A percentile compares a stretch with the other conserved stretches of the same genome.
Evolutionary conservation across 805 yeast species (phyloP).

Genomic region (Alloascoidea africana): DNA sequence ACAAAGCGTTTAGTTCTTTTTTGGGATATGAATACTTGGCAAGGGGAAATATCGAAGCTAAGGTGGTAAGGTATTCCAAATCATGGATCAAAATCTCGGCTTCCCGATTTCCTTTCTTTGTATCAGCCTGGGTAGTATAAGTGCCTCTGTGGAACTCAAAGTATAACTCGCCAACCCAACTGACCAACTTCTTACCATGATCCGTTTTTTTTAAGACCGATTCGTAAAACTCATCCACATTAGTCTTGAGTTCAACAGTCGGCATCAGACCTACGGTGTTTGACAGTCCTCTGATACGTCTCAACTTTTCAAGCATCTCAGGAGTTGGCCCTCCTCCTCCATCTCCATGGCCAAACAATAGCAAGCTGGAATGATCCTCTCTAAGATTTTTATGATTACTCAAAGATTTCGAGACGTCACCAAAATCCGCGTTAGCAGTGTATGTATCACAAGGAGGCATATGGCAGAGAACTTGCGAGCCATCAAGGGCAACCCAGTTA

Average conservation of each 20-base stretch:
- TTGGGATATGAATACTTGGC: constrained; percentile 43
- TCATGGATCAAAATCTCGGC: constrained; percentile 55
- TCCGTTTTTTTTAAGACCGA: constrained; percentile 38
- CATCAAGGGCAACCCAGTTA: constrained; percentile 76
- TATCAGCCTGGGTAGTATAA: constrained; percentile 65
- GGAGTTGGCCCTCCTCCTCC: constrained; percentile 86
- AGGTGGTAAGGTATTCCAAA: constrained; percentile 54
- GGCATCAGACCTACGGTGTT: constrained; percentile 61
- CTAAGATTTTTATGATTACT: constrained; percentile 55
- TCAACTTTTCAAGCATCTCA: constrained; percentile 64
- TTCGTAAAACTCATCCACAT: constrained; percentile 52
- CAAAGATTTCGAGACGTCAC: constrained; percentile 61
- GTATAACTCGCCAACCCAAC: constrained; percentile 71
- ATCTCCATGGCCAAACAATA: constrained; percentile 71
- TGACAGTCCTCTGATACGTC: constrained; percentile 63
- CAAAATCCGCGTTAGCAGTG: constrained; percentile 72
- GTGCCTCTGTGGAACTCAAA: constrained; percentile 79
- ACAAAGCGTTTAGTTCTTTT: constrained; percentile 35
- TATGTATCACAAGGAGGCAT: constrained; percentile 86
- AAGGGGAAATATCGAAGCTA: constrained; percentile 38
- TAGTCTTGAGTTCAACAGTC: constrained; percentile 47
- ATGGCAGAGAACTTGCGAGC: constrained; percentile 67
- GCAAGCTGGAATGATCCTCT: constrained; percentile 52
- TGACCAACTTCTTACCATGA: constrained; percentile 43
- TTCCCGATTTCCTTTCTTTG: constrained; percentile 51